Evolutionary conservation across 1,284 basidiomycete species (phyloP).

Genomic region (Fomitiporia mediterranea): DNA sequence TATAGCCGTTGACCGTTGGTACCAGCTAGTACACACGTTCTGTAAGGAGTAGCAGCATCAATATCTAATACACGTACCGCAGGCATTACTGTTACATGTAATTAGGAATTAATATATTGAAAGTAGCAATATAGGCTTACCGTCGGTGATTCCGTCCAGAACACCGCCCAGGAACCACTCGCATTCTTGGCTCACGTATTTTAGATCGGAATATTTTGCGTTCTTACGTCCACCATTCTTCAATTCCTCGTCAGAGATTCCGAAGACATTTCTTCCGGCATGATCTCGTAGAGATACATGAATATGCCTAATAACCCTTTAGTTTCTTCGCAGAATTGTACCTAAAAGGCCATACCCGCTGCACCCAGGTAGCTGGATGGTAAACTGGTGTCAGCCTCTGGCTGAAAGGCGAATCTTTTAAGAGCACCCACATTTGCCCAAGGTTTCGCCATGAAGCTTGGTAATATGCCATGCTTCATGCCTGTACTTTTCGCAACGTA

Average conservation of each 20-base stretch:
- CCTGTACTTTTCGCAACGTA: slow-evolving; percentile 89
- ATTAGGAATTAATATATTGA: background rate
- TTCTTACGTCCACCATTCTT: slow-evolving; percentile 57
- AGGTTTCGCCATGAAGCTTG: slow-evolving; percentile 98
- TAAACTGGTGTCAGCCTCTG: no score
- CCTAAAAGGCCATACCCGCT: slow-evolving; percentile 88
- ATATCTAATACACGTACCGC: slow-evolving; percentile 36
- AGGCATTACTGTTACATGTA: slow-evolving; percentile 56
- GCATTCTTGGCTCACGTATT: slow-evolving; percentile 77
- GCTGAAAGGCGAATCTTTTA: background rate
- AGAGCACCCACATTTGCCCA: slow-evolving; percentile 72
- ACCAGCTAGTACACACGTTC: slow-evolving; percentile 54
- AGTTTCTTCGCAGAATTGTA: no score
- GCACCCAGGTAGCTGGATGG: slow-evolving; percentile 90
- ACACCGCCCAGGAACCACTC: slow-evolving; percentile 94
- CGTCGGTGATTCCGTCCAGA: slow-evolving; percentile 83
- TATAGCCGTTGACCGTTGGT: slow-evolving; percentile 96
- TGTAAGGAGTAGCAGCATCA: background rate
- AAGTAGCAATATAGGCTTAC: slow-evolving; percentile 38
- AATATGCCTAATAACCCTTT: slow-evolving; percentile 58
- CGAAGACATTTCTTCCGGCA: slow-evolving; percentile 77
- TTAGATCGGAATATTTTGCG: slow-evolving; percentile 78
- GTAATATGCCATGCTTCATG: slow-evolving; percentile 83
- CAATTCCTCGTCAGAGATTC: slow-evolving; percentile 56
- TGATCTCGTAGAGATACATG: slow-evolving; percentile 82